Conservation (phyloP, 148 eudicot species). For the Polygonum aviculare region DNA sequence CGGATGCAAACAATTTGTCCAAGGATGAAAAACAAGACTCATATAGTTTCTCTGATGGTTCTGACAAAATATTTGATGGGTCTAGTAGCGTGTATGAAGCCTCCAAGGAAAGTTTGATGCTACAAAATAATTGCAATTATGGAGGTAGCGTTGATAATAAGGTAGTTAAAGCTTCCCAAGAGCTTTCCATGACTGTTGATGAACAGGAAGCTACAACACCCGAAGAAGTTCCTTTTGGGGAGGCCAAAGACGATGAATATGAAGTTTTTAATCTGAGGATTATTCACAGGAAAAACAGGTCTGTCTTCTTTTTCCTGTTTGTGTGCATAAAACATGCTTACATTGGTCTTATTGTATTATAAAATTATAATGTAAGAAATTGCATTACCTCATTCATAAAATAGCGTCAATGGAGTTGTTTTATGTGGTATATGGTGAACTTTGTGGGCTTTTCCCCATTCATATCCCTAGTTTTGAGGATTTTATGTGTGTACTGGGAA, state of each 20-base stretch:
- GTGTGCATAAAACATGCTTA: background rate
- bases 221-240: slow-evolving; percentile 40
- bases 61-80: slow-evolving; percentile 9
- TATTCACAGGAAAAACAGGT: slow-evolving; percentile 95
- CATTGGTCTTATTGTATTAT: too few relatives aligned
- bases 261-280: slow-evolving; percentile 80
- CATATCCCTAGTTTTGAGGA: background rate
- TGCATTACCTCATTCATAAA: background rate
- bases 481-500: slow-evolving; percentile 19
- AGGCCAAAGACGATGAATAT: slow-evolving; percentile 52
- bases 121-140: slow-evolving; percentile 14
- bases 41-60: background rate
- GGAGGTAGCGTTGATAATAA: slow-evolving; percentile 21
- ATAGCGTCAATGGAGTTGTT: background rate
- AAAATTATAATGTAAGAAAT: too few relatives aligned
- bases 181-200: slow-evolving; percentile 25
- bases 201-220: slow-evolving; percentile 34
- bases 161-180: slow-evolving; percentile 19
- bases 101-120: slow-evolving; percentile 21
- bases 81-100: slow-evolving; percentile 20
- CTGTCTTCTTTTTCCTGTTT: slow-evolving; percentile 3
- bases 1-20: background rate
- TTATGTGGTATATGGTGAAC: background rate
- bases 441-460: background rate
- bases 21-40: background rate